phyloP scores from a whole-genome alignment of 2,329 filamentous ascomycete species.

The Aureobasidium subglaciale region DNA sequence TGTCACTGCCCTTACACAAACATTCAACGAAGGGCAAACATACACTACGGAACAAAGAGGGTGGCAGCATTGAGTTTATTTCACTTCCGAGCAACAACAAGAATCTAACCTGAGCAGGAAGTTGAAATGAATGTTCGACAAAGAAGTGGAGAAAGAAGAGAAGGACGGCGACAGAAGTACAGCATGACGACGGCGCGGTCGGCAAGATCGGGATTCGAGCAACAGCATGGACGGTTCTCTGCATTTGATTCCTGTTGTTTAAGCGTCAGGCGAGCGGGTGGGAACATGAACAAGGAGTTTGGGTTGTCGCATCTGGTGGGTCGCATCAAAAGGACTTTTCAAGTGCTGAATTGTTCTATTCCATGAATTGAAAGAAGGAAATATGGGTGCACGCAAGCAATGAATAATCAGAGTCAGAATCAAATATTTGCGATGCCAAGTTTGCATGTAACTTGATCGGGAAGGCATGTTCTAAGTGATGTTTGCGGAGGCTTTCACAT shows the following conservation, averaged over 20 bases:
- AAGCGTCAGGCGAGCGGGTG: background rate
- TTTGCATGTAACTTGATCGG: background rate
- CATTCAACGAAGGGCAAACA: background rate
- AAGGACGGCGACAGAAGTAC: background rate
- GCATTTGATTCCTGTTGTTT: constrained; percentile 9
- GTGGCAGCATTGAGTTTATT: background rate
- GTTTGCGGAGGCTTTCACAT: constrained; percentile 2
- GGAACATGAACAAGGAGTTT: constrained; percentile 9
- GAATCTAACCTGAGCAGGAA: background rate
- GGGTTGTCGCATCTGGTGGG: constrained; percentile 4
- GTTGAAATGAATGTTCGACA: background rate
- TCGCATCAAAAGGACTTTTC: constrained; percentile 2
- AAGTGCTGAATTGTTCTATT: constrained; percentile 8
- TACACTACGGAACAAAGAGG: background rate
- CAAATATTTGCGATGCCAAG: background rate
- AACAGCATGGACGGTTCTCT: background rate
- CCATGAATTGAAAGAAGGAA: background rate
- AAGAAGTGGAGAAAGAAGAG: background rate
- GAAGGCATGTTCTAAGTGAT: background rate
- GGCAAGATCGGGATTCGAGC: background rate
- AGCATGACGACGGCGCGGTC: too few species aligned
- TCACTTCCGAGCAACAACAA: background rate
- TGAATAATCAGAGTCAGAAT: too few species aligned
- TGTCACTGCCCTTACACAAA: background rate
- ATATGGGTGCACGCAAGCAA: background rate